phyloP scores from a whole-genome alignment of 306 rosid genomes.

The barrel medic (Medicago truncatula) region DNA sequence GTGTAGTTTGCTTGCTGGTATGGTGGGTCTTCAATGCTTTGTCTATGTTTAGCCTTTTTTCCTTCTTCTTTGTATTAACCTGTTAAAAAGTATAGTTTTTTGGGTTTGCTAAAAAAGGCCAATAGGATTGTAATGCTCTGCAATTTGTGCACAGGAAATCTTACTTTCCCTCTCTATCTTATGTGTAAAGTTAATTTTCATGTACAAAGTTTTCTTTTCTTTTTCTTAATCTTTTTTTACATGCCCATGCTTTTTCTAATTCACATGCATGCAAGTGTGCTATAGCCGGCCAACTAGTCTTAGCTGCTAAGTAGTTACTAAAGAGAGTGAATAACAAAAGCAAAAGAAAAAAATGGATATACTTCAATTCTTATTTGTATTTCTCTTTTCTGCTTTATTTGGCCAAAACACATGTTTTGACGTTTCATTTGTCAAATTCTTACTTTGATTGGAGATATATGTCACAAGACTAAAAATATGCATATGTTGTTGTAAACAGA shows the following conservation, averaged over 20 bases:
- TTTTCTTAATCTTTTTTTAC: conserved; percentile 8
- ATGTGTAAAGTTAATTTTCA: conserved; percentile 55
- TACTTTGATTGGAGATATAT: conserved; percentile 25
- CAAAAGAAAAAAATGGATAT: conserved; percentile 1
- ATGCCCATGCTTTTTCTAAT: conserved; percentile 29
- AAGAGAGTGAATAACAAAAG: conserved; percentile 1
- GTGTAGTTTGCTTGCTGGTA: conserved; percentile 33
- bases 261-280: conserved; percentile 32
- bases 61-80: background rate
- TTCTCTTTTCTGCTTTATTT: conserved; percentile 28
- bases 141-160: conserved; percentile 52
- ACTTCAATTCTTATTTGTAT: conserved; percentile 4
- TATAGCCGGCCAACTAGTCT: conserved; percentile 22
- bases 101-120: conserved; percentile 49
- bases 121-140: conserved; percentile 46
- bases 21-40: conserved; percentile 43
- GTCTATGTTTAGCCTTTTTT: conserved; percentile 23
- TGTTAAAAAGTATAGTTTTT: conserved; percentile 39
- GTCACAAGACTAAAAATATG: background rate
- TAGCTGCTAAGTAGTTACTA: conserved; percentile 16
- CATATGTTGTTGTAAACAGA: too few species aligned
- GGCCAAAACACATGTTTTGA: conserved; percentile 33
- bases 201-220: conserved; percentile 41
- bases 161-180: conserved; percentile 52
- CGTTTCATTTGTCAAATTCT: conserved; percentile 26